Evolutionary conservation across 2,329 filamentous ascomycete species (phyloP).

Genomic region (Microcyclosporella mali): DNA sequence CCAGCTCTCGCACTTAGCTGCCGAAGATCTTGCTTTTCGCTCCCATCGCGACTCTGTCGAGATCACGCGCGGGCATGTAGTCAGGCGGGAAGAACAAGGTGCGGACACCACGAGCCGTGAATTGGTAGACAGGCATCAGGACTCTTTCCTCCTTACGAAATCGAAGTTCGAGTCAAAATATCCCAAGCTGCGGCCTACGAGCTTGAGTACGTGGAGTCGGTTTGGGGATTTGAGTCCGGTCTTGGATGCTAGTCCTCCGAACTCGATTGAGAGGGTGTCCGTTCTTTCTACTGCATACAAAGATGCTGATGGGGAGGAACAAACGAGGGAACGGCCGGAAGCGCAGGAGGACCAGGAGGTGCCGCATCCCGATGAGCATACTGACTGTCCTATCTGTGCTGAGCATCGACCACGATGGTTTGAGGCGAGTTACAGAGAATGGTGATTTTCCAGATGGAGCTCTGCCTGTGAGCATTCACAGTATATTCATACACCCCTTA

Average conservation of each 20-base stretch:
- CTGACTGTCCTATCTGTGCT: constrained; percentile 24
- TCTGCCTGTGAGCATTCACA: background rate
- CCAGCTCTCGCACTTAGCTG: constrained; percentile 17
- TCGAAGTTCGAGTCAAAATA: constrained; percentile 20
- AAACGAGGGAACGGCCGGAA: constrained; percentile 2
- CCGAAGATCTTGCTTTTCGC: constrained; percentile 19
- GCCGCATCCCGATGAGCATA: constrained; percentile 20
- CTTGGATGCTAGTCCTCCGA: constrained; percentile 27
- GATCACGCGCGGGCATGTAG: constrained; percentile 18
- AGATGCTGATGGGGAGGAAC: constrained; percentile 1
- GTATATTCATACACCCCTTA: too few species aligned
- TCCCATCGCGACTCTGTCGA: constrained; percentile 29
- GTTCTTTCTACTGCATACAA: constrained; percentile 2
- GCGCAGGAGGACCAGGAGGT: constrained; percentile 5
- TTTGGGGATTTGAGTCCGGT: constrained; percentile 26
- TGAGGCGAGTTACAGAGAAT: constrained; percentile 10
- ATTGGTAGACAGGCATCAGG: constrained; percentile 18
- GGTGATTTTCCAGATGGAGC: too few species aligned
- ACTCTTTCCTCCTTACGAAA: constrained; percentile 27
- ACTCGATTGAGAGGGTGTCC: background rate
- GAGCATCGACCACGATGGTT: constrained; percentile 21
- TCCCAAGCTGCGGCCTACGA: constrained; percentile 1
- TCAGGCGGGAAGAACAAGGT: constrained; percentile 14
- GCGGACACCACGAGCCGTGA: constrained; percentile 13
- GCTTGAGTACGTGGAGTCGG: constrained; percentile 8